Base-by-base conservation (phyloP, 495 filamentous ascomycete genomes). In the Niebla homalea region DNA sequence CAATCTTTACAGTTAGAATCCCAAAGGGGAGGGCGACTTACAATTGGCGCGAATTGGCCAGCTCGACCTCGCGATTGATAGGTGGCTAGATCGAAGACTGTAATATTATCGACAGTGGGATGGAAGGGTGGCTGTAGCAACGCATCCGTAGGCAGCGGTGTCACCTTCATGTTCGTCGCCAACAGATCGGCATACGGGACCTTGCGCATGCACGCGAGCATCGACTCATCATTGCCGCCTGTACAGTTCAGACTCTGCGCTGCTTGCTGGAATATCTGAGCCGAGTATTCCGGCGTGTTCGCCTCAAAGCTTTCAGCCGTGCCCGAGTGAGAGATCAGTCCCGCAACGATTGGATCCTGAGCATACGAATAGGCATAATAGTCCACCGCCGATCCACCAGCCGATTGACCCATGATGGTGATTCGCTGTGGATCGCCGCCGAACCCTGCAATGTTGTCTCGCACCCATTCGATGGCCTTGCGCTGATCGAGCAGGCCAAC, bases 371-470 rank as follows among this genome's bases (percentile, higher is more conserved):
- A 67, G 26, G 59, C 36, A 25, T 57, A 61, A 14, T 57, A 51
- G 49, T 76, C 76, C 2, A 75, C 70, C 2, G 74, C 63, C 8
- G 68, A 55, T 18, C 66, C 64, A 12, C 64, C 65, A 14, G 76
- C 72, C 36, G 67, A 73, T 52, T 79, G 69, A 26, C 78, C 80
- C 53, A 70, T 74, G 37, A 81, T 65, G 1, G 65, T 67, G 47
- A 82, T 79, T 51, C 72, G 75, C 16, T 65, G 59, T 4, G 80
- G 36, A 52, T 74, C 67, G 20, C 72, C 73, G 47, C 72, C 70
- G 53, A 75, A 75, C 5, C 39, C 63, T 18, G 64, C 72, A 44
- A 85, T 83, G 56, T 85, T 85, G 52, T 76, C 72, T 25, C 76
- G 70, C 0, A 84, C 72, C 74, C 76, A 76, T 61, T 72, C 71